phyloP scores from a whole-genome alignment of 2,329 filamentous ascomycete species.

The Herpotrichia juniperi region DNA sequence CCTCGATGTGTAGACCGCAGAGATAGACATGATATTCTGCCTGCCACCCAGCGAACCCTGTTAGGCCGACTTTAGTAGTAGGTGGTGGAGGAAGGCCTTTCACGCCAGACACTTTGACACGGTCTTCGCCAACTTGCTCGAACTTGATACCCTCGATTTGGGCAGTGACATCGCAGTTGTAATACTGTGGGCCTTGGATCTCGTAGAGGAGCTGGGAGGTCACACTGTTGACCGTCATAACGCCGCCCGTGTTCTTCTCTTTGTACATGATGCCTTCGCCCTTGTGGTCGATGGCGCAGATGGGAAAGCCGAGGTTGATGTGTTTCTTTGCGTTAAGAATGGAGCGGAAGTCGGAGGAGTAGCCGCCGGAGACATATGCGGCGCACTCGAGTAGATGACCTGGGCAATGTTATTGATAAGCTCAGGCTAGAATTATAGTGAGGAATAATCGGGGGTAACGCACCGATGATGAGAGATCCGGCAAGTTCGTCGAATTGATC shows the following conservation, averaged over 20 bases:
- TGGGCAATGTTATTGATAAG: conserved; percentile 10
- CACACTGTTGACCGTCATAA: conserved; percentile 28
- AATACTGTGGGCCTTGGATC: conserved; percentile 52
- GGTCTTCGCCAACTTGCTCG: conserved; percentile 56
- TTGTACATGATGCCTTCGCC: conserved; percentile 56
- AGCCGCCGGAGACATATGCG: conserved; percentile 50
- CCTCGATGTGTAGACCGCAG: conserved; percentile 52
- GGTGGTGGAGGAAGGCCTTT: conserved; percentile 50
- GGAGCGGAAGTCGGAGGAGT: conserved; percentile 49
- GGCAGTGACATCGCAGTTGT: conserved; percentile 63
- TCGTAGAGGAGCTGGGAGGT: conserved; percentile 51
- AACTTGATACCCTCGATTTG: conserved; percentile 58
- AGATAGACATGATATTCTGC: conserved; percentile 55
- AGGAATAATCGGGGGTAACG: background rate
- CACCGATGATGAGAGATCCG: conserved; percentile 44
- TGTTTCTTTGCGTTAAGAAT: conserved; percentile 39
- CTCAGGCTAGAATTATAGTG: background rate
- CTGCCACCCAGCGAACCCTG: conserved; percentile 54
- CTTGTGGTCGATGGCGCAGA: conserved; percentile 53
- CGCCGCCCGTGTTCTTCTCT: conserved; percentile 46
- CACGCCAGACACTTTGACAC: conserved; percentile 56
- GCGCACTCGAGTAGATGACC: conserved; percentile 53
- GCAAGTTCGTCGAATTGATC: conserved; percentile 46
- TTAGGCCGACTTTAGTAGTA: conserved; percentile 57
- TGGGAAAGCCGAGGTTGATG: conserved; percentile 53